These are phyloP conservation scores for Eucalyptus regnans DNA, from an alignment of 345 rosid species.

Conservation along the genomic window DNA sequence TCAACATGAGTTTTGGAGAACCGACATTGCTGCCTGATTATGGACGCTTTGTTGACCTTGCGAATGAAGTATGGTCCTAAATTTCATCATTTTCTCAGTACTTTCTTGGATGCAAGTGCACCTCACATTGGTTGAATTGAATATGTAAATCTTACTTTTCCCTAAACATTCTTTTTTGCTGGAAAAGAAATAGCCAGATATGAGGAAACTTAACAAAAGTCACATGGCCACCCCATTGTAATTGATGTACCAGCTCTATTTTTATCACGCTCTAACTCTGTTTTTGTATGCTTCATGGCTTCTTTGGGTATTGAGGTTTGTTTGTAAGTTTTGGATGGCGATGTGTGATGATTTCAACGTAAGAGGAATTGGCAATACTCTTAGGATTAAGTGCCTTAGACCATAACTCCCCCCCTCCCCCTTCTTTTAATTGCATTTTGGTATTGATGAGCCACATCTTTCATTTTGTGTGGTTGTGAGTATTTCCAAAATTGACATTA, in stretches of 20 bases:
- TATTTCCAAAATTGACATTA: not conserved
- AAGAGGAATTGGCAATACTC: not conserved
- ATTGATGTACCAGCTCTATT: not conserved
- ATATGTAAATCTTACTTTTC: not conserved
- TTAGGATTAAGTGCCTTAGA: not conserved
- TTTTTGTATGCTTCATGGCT: not conserved
- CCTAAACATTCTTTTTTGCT: not conserved
- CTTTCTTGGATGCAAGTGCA: not conserved
- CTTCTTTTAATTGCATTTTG: not conserved
- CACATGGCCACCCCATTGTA: not conserved
- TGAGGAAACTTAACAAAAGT: not conserved
- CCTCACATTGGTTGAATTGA: not conserved
- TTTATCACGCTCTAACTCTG: not conserved
- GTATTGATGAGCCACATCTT: not conserved
- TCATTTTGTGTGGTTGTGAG: not conserved
- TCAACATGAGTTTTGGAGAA: constrained; percentile 99
- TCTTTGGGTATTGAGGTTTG: not conserved
- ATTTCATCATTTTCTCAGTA: not conserved
- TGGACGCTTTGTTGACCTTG: constrained; percentile 97
- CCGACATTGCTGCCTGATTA: constrained; percentile 80
- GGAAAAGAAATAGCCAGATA: not conserved
- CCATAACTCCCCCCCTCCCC: not conserved
- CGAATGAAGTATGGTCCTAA: constrained; percentile 54
- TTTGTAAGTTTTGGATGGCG: not conserved
- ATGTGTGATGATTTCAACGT: not conserved